phyloP scores from a whole-genome alignment of 371 early-diverging fungal species.

The Mucor indicus region DNA sequence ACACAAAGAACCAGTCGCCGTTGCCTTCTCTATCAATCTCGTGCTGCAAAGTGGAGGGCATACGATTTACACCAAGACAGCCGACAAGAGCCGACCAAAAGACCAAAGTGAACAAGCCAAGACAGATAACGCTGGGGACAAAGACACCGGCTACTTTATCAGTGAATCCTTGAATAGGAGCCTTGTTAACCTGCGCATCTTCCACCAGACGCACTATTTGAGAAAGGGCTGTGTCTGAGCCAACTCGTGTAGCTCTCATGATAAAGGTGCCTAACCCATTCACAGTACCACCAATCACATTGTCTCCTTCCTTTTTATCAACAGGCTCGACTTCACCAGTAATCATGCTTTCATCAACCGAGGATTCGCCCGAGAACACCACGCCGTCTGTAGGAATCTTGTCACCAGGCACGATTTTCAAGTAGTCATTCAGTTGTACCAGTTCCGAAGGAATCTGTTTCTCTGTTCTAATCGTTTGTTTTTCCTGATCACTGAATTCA shows the following conservation, averaged over 20 bases:
- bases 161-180: constrained; percentile 84
- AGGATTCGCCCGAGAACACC: constrained; percentile 77
- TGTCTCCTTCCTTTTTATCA: constrained; percentile 62
- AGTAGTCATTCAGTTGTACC: constrained; percentile 78
- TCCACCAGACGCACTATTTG: constrained; percentile 91
- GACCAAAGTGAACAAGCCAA: constrained; percentile 73
- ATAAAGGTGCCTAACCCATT: constrained; percentile 78
- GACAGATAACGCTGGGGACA: constrained; percentile 81
- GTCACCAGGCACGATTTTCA: constrained; percentile 91
- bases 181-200: constrained; percentile 83
- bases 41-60: constrained; percentile 57
- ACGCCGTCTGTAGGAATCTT: constrained; percentile 93
- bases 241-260: constrained; percentile 75
- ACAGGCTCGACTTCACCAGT: constrained; percentile 97
- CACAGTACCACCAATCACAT: constrained; percentile 91
- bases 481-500: constrained; percentile 8
- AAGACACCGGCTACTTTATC: constrained; percentile 85
- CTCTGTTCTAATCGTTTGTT: constrained; percentile 51
- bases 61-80: constrained; percentile 33
- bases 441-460: constrained; percentile 80
- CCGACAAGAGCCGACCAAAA: constrained; percentile 72
- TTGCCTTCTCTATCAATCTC: constrained; percentile 47
- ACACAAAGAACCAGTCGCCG: constrained; percentile 74
- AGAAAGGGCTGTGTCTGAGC: constrained; percentile 77
- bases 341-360: constrained; percentile 96